phyloP scores from a whole-genome alignment of 2,329 filamentous ascomycete species.

The Grosmannia clavigera region DNA sequence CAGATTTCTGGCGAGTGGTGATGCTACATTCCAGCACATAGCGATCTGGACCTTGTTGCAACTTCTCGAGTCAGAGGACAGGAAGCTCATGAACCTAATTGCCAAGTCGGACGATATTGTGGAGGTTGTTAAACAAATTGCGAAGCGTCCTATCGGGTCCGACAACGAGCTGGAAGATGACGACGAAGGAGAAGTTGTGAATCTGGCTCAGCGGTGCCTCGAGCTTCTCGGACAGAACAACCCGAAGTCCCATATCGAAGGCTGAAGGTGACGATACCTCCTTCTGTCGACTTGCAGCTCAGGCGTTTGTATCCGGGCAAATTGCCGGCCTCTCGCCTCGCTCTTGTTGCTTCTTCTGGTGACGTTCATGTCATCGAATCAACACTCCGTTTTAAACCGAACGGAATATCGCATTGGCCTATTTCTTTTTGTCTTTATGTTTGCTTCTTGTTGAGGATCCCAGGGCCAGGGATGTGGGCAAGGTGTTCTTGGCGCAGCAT shows the following conservation, averaged over 20 bases:
- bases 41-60: constrained; percentile 97
- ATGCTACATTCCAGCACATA: constrained; percentile 97
- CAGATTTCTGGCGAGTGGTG: constrained; percentile 84
- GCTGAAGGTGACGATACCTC: constrained; percentile 29
- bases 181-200: constrained; percentile 86
- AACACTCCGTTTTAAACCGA: background rate
- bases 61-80: constrained; percentile 88
- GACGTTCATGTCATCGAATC: background rate
- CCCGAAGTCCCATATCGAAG: constrained; percentile 73
- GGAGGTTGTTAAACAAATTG: constrained; percentile 81
- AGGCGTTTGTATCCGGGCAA: background rate
- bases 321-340: background rate
- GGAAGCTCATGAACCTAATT: constrained; percentile 76
- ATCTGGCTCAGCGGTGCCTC: constrained; percentile 76
- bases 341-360: background rate
- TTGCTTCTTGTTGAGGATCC: background rate
- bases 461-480: constrained; percentile 13
- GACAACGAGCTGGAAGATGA: constrained; percentile 81
- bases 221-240: constrained; percentile 69
- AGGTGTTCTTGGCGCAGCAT: constrained; percentile 30
- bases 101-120: constrained; percentile 85
- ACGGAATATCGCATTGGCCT: background rate
- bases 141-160: constrained; percentile 76
- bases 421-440: constrained; percentile 4
- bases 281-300: constrained; percentile 12